A percentile compares a stretch with the other conserved stretches of the same genome.
Conservation (phyloP, 179 eudicot genomes). For the Nepenthes alata region DNA sequence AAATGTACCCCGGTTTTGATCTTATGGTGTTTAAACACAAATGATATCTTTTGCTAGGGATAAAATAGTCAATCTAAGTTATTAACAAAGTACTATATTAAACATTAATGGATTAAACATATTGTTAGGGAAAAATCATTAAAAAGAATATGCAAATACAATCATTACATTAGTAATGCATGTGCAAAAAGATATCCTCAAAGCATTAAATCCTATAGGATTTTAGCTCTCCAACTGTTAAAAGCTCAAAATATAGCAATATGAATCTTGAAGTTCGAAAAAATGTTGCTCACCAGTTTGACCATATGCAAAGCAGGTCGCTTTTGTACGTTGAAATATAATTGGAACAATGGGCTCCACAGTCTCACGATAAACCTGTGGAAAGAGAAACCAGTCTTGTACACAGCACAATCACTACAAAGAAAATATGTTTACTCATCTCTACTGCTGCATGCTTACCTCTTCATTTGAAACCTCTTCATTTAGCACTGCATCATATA, state of each 20-base stretch:
- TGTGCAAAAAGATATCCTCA: too few species aligned
- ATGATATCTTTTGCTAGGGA: too few species aligned
- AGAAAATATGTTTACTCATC: conserved; percentile 1
- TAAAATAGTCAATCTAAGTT: too few species aligned
- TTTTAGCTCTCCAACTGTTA: background rate
- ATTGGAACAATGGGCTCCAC: conserved; percentile 98
- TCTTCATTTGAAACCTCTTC: conserved; percentile 99
- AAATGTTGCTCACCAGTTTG: conserved; percentile 57
- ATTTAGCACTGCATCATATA: conserved; percentile 93
- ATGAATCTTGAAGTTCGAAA: background rate
- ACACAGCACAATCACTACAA: background rate
- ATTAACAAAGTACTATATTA: too few species aligned
- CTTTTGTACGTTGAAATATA: conserved; percentile 93
- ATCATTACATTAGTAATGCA: too few species aligned
- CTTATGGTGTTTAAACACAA: too few species aligned
- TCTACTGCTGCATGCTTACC: conserved; percentile 30
- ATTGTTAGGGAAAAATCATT: too few species aligned
- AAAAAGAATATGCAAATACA: too few species aligned
- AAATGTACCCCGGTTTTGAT: too few species aligned
- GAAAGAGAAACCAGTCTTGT: conserved; percentile 4
- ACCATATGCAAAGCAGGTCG: conserved; percentile 99
- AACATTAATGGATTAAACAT: too few species aligned
- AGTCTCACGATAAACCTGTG: conserved; percentile 83
- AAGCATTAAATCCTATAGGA: background rate
- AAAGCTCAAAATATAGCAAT: background rate